Conservation (phyloP, 306 rosid species). For the Astragalus membranaceus region DNA sequence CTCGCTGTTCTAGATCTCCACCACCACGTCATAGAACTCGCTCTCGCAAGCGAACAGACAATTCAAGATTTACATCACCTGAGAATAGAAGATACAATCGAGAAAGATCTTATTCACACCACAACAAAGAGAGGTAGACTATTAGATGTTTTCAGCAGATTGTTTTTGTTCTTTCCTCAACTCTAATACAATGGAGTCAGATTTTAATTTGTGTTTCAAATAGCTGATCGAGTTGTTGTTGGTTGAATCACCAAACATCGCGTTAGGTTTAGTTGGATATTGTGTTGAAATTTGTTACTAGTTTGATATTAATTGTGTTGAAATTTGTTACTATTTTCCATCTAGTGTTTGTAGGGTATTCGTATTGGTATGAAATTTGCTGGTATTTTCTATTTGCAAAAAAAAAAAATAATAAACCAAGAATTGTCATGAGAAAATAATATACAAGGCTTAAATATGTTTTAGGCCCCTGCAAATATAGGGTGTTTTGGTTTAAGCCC, state of each 20-base stretch:
- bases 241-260: background rate
- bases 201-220: constrained; percentile 9
- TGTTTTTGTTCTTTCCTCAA: background rate
- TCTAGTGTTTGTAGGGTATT: background rate
- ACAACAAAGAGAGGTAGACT: constrained; percentile 38
- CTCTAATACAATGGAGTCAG: background rate
- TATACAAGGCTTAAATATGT: too few relatives aligned
- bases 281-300: too few relatives aligned
- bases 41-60: constrained; percentile 57
- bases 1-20: constrained; percentile 67
- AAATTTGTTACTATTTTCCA: background rate
- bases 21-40: constrained; percentile 71
- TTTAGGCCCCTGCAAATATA: too few relatives aligned
- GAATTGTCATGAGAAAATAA: too few relatives aligned
- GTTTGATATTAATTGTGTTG: too few relatives aligned
- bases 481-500: too few relatives aligned
- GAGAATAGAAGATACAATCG: constrained; percentile 56
- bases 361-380: background rate
- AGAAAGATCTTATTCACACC: constrained; percentile 53
- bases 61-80: constrained; percentile 80
- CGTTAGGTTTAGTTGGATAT: background rate
- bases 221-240: background rate
- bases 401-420: too few relatives aligned
- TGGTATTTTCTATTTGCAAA: background rate
- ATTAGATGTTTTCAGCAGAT: background rate